Evolutionary conservation across 305 asterid genomes (phyloP).

Genomic region (Solanum hybrid): DNA sequence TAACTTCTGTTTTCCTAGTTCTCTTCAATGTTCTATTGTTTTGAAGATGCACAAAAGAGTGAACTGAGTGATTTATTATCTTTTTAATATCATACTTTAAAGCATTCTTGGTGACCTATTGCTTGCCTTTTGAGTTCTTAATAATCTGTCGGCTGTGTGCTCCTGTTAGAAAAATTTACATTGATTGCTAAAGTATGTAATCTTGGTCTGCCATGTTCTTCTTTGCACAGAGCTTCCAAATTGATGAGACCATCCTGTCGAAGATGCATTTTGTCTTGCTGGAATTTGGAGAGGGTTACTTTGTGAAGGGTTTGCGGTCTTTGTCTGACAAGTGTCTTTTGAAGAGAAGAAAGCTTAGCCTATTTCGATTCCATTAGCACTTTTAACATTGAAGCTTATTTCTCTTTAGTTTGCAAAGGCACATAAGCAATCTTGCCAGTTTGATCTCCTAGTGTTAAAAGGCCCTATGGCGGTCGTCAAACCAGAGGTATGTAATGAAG

Average conservation of each 20-base stretch:
- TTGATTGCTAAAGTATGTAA: not conserved
- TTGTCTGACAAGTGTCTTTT: not conserved
- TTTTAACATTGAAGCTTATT: not conserved
- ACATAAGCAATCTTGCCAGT: not conserved
- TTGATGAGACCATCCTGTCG: not conserved
- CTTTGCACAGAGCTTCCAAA: not conserved
- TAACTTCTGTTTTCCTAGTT: not conserved
- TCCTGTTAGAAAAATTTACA: not conserved
- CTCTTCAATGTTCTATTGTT: not conserved
- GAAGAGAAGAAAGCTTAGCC: constrained; percentile 4
- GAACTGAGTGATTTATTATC: not conserved
- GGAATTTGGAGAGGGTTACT: not conserved
- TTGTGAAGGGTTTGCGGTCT: not conserved
- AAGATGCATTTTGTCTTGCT: not conserved
- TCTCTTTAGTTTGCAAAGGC: not conserved
- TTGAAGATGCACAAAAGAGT: not conserved
- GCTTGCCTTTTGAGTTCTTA: not conserved
- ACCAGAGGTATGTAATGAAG: constrained; percentile 28
- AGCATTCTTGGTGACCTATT: not conserved
- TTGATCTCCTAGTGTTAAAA: constrained; percentile 9
- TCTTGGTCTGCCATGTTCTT: not conserved
- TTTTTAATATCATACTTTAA: not conserved
- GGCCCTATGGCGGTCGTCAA: constrained; percentile 31
- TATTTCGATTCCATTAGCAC: not conserved
- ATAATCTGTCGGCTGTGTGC: not conserved